Conservation (phyloP, 805 yeast genomes). For the Teunomyces pallodes region DNA sequence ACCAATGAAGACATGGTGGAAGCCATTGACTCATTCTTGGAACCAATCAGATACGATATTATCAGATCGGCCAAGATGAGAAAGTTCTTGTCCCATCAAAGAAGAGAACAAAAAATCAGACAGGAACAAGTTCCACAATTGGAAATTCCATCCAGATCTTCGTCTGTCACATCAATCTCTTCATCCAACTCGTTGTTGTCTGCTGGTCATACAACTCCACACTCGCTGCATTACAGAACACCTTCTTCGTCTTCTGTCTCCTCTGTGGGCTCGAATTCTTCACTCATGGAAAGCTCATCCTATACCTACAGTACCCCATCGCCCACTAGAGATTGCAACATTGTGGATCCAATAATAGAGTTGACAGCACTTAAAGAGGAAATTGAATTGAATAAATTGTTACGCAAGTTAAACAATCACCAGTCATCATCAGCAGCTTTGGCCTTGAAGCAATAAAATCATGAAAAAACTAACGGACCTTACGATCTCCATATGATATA, state of each 20-base stretch:
- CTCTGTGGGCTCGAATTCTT: slow-evolving; percentile 6
- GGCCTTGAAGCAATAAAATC: neutral
- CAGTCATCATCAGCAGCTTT: neutral
- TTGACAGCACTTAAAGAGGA: slow-evolving; percentile 36
- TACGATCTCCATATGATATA: slow-evolving; percentile 3
- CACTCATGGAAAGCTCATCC: slow-evolving; percentile 7
- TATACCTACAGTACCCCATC: slow-evolving; percentile 5
- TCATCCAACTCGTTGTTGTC: slow-evolving; percentile 1
- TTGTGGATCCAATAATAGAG: slow-evolving; percentile 34
- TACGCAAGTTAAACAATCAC: slow-evolving; percentile 9
- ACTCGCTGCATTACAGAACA: slow-evolving; percentile 21
- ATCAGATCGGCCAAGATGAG: slow-evolving; percentile 33
- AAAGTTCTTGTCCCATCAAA: slow-evolving; percentile 26
- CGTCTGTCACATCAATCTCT: slow-evolving; percentile 1
- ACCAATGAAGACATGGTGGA: slow-evolving; percentile 41
- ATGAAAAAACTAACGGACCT: neutral
- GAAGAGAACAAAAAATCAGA: slow-evolving; percentile 13
- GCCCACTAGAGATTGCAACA: slow-evolving; percentile 3
- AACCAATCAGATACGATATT: slow-evolving; percentile 47
- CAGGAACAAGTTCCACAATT: neutral
- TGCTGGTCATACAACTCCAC: slow-evolving; percentile 10
- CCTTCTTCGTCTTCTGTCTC: slow-evolving; percentile 13
- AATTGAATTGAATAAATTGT: slow-evolving; percentile 25
- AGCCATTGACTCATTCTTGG: slow-evolving; percentile 45
- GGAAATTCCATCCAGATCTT: neutral